Evolutionary conservation across 2,329 filamentous ascomycete species (phyloP).

Genomic region (Simplicillium sp.): DNA sequence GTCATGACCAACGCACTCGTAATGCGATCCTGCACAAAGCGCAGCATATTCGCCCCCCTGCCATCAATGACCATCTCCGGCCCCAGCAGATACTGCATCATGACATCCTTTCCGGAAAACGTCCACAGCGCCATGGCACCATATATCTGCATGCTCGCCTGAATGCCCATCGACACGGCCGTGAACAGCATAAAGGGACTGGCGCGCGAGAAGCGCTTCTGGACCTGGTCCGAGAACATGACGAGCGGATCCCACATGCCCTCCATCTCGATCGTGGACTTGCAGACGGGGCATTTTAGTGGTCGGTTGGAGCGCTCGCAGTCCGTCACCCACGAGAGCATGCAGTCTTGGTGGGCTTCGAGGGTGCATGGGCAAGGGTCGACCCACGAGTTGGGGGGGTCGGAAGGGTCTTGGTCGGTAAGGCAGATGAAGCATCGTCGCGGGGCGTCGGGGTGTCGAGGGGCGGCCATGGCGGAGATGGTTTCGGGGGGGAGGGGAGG

Average conservation of each 20-base stretch:
- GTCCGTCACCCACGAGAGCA: slow-evolving; percentile 90
- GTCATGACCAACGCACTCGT: slow-evolving; percentile 27
- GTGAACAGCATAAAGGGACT: slow-evolving; percentile 57
- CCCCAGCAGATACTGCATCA: slow-evolving; percentile 30
- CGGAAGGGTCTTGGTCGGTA: slow-evolving; percentile 41
- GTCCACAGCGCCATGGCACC: slow-evolving; percentile 38
- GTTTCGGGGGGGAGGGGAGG: slow-evolving; percentile 8
- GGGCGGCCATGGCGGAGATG: slow-evolving; percentile 8
- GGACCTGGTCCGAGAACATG: slow-evolving; percentile 50
- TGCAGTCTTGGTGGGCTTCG: slow-evolving; percentile 80
- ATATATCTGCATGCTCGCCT: slow-evolving; percentile 44
- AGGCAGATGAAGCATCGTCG: slow-evolving; percentile 56
- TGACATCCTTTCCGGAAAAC: slow-evolving; percentile 40
- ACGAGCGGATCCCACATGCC: slow-evolving; percentile 68
- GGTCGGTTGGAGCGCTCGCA: slow-evolving; percentile 59
- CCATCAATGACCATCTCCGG: slow-evolving; percentile 18
- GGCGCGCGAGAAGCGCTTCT: slow-evolving; percentile 42
- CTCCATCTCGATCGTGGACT: slow-evolving; percentile 66
- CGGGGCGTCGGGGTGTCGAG: slow-evolving; percentile 15
- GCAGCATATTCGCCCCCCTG: slow-evolving; percentile 12
- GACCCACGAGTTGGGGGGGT: slow-evolving; percentile 55
- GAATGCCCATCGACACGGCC: slow-evolving; percentile 38
- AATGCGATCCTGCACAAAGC: slow-evolving; percentile 18
- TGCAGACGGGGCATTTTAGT: slow-evolving; percentile 83
- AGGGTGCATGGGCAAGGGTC: slow-evolving; percentile 86